Evolutionary conservation across 257 asterid genomes (phyloP).

Genomic region (Ballota nigra): DNA sequence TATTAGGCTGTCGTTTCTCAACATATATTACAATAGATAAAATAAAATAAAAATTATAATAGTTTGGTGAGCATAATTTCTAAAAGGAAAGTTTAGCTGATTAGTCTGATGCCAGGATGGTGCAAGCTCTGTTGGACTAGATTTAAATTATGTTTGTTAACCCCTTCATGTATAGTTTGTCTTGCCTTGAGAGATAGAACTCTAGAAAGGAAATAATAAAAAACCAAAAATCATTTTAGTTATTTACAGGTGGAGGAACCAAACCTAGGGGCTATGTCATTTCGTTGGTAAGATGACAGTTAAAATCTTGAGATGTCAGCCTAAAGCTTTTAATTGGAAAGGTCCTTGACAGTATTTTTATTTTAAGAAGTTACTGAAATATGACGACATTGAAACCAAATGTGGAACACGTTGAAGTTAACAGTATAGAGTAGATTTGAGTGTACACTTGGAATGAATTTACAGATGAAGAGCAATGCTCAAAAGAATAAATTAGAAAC

Average conservation of each 20-base stretch:
- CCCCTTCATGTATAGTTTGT: too few species aligned
- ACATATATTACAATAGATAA: too few species aligned
- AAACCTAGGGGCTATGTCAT: too few species aligned
- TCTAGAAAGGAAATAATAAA: not conserved
- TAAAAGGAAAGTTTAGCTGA: not conserved
- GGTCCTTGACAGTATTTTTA: not conserved
- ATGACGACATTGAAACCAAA: not conserved
- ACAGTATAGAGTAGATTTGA: too few species aligned
- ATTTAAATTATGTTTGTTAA: not conserved
- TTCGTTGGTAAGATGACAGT: not conserved
- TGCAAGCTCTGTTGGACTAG: not conserved
- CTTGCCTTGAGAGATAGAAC: not conserved
- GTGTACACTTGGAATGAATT: conserved; percentile 10
- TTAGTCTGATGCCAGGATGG: not conserved
- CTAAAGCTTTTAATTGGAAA: too few species aligned
- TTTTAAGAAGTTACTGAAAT: too few species aligned
- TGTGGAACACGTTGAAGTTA: not conserved
- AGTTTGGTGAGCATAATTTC: not conserved
- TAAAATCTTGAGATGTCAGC: not conserved
- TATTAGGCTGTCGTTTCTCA: too few species aligned
- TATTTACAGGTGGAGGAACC: not conserved
- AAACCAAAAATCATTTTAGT: not conserved
- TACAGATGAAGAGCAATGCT: conserved; percentile 26
- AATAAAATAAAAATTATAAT: too few species aligned
- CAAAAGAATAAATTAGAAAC: conserved; percentile 2